Evolutionary conservation across 2,329 filamentous ascomycete genomes (phyloP), one percentile per base, ranked within the genome.

Genomic region (Sphaerulina vaccinii): DNA sequence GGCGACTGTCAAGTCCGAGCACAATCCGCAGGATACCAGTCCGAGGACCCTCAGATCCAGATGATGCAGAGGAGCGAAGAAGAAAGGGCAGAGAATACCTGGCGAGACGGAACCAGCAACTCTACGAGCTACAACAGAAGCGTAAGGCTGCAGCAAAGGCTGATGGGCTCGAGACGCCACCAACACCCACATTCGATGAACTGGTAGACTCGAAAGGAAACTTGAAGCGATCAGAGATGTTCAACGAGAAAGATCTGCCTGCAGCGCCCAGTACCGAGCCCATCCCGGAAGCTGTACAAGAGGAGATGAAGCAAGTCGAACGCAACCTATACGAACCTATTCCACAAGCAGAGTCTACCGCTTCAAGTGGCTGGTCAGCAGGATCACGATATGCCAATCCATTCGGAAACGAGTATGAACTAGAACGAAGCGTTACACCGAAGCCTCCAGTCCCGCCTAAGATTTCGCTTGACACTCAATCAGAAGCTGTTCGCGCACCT

Each of bases 371-470:
- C 3, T 73, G 75, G 57, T 64, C 67, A 10, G 60, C 67, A 41
- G 75, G 75, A 13, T 65, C 73, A 21, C 62, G 63, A 3, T 69
- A 70, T 21, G 68, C 70, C 1, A 73, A 77, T 45, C 75, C 75
- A 3, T 78, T 78, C 57, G 65, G 68, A 11, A 74, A 78, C 52
- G 71, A 73, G 51, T 68, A 65, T 41, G 67, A 62, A 9, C 45
- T 70, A 21, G 66, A 68, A 13, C 15, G 56, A 54, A 18, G 77
- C 72, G 62, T 77, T 66, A 35, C 67, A 37, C 64, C 71, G 68
- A 63, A 79, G 54, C 54, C 71, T 68, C 57, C 78, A 60, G 65
- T 75, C 1, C 69, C 75, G 9, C 72, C 76, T 27, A 75, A 76
- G 59, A 67, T 71, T 32, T 64, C 69, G 22, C 50, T 72, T 5